These are phyloP conservation scores for Beta lomatogona DNA, from an alignment of 179 eudicot genomes.

Conservation along the genomic window DNA sequence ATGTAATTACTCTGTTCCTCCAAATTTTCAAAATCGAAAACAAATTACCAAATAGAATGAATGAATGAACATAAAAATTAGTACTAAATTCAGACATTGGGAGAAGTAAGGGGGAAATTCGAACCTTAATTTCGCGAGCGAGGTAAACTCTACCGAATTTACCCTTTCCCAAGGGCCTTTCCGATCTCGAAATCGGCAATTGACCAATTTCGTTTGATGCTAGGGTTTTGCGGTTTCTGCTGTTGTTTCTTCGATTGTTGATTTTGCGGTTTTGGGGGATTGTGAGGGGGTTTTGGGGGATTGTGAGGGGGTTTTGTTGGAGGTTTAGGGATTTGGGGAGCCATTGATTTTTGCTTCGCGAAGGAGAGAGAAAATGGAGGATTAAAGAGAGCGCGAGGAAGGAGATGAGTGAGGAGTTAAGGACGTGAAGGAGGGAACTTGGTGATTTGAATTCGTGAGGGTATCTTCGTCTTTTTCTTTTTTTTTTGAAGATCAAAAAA, in stretches of 20 bases:
- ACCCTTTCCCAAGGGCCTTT: slow-evolving; percentile 88
- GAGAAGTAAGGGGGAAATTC: not conserved
- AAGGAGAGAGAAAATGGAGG: not conserved
- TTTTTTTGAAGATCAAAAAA: too few species aligned
- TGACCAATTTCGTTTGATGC: slow-evolving; percentile 49
- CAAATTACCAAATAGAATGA: not conserved
- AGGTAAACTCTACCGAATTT: slow-evolving; percentile 93
- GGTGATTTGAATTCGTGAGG: not conserved
- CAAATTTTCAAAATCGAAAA: slow-evolving; percentile 13
- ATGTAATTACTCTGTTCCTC: slow-evolving; percentile 59
- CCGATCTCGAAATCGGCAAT: slow-evolving; percentile 80
- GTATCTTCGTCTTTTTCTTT: not conserved
- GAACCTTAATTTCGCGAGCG: slow-evolving; percentile 81
- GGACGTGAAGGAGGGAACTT: too few species aligned
- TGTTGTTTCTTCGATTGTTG: not conserved
- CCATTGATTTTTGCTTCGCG: slow-evolving; percentile 14
- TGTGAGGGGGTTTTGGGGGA: slow-evolving; percentile 9
- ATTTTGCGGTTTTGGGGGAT: slow-evolving; percentile 11
- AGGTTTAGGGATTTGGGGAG: slow-evolving; percentile 35
- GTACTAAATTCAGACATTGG: not conserved
- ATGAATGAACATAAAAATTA: not conserved
- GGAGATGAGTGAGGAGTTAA: too few species aligned
- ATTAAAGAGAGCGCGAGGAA: not conserved
- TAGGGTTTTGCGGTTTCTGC: slow-evolving; percentile 23
- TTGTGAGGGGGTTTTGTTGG: slow-evolving; percentile 23